Percentiles rank a stretch among this genome's conserved stretches.
phyloP scores from a whole-genome alignment of 352 stramenopile species.

The Pythium rishiriense region DNA sequence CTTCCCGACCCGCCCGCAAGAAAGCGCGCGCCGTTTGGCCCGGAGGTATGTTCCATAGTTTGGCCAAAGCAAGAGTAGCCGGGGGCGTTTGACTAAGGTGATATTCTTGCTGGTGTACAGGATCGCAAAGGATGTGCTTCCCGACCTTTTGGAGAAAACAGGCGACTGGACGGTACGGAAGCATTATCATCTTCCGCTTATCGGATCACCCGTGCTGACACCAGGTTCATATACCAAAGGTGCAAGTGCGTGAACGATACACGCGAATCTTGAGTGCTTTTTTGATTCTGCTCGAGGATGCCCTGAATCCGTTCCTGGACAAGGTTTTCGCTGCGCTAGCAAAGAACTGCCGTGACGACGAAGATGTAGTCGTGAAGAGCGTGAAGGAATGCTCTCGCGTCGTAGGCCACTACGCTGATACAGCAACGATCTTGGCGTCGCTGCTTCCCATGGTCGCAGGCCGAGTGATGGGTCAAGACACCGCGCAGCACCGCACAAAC shows the following conservation, averaged over 20 bases:
- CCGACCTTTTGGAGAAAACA: conserved; percentile 65
- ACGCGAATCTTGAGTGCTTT: conserved; percentile 69
- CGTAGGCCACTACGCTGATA: conserved; percentile 70
- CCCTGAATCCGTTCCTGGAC: conserved; percentile 71
- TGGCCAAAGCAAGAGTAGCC: no score
- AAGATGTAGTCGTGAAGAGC: conserved; percentile 56
- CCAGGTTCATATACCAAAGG: conserved; percentile 15
- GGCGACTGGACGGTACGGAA: conserved; percentile 74
- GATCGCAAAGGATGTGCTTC: conserved; percentile 49
- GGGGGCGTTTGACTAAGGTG: no score
- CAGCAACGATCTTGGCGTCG: conserved; percentile 71
- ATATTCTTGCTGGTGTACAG: conserved; percentile 22
- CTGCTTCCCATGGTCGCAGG: conserved; percentile 74
- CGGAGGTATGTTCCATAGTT: conserved; percentile 31
- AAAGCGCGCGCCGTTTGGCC: conserved; percentile 51
- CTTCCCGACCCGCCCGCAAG: conserved; percentile 49
- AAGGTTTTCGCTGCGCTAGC: conserved; percentile 70
- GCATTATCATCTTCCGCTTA: no score
- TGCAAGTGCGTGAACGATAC: conserved; percentile 73
- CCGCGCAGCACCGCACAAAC: conserved; percentile 75
- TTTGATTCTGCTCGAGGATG: conserved; percentile 63
- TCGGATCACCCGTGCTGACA: not conserved
- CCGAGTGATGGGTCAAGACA: conserved; percentile 69
- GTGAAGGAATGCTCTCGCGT: conserved; percentile 66
- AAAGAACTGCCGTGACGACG: conserved; percentile 78